Percentiles rank a stretch among this genome's conserved stretches.
These are phyloP conservation scores for Calonectria hongkongensis DNA, from an alignment of 2,329 filamentous ascomycete species.

Conservation along the genomic window DNA sequence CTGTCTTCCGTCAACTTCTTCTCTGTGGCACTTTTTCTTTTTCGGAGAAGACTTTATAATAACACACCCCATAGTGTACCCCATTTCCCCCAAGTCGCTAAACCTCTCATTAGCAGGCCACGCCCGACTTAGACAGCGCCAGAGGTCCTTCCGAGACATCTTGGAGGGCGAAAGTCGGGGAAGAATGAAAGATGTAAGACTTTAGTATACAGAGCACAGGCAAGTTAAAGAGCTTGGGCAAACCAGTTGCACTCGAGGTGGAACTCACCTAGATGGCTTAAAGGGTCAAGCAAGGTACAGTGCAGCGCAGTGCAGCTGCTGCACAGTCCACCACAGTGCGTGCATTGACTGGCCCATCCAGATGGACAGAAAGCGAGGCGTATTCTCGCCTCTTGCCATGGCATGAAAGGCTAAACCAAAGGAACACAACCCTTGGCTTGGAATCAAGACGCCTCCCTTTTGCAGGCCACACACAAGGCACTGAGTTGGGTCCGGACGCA, in stretches of 20 bases:
- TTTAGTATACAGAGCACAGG: slow-evolving; percentile 8
- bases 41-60: slow-evolving; percentile 3
- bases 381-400: slow-evolving; percentile 19
- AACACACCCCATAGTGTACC: slow-evolving; percentile 18
- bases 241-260: slow-evolving; percentile 36
- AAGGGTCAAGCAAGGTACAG: slow-evolving; percentile 38
- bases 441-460: slow-evolving; percentile 24
- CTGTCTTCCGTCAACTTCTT: slow-evolving; percentile 37
- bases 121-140: slow-evolving; percentile 17
- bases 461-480: background rate
- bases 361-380: slow-evolving; percentile 15
- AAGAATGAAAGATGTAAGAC: slow-evolving; percentile 18
- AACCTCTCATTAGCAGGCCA: background rate
- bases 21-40: slow-evolving; percentile 10
- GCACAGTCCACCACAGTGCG: slow-evolving; percentile 37
- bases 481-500: slow-evolving; percentile 24
- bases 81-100: background rate
- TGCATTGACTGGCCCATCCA: background rate
- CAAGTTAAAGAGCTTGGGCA: slow-evolving; percentile 26
- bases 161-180: slow-evolving; percentile 6
- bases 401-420: slow-evolving; percentile 14
- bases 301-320: slow-evolving; percentile 37
- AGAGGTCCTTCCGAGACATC: slow-evolving; percentile 5
- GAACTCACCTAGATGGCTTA: slow-evolving; percentile 33
- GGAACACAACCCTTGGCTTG: slow-evolving; percentile 25